Base-by-base conservation (phyloP, 495 filamentous ascomycete genomes). In the Aspergillus kassunensis region DNA sequence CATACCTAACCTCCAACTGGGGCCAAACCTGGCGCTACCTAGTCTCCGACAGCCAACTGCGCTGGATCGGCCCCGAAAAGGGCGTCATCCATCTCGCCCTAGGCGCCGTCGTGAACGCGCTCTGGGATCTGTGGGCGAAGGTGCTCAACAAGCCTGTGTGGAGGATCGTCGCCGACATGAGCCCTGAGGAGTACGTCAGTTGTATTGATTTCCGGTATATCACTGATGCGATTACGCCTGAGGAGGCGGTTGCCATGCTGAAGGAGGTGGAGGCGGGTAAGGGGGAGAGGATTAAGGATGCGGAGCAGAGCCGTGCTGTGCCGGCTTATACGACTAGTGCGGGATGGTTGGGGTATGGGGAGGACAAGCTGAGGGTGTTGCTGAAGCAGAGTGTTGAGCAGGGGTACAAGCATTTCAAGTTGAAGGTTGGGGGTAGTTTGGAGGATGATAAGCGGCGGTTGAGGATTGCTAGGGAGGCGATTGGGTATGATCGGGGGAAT, bases 91-190 rank as follows among this genome's bases (percentile, higher is more conserved):
- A 97, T 68, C 83, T 97, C 0, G 91, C 91, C 2, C 84, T 95
- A 0, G 90, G 88, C 23, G 89, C 91, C 29, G 86, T 96, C 19
- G 86, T 97, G 48, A 97, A 97, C 65, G 91, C 90, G 0, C 71
- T 95, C 54, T 97, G 91, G 91, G 91, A 97, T 71, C 82, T 97
- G 13, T 95, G 91, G 91, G 89, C 89, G 34, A 96, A 96, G 68
- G 77, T 78, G 10, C 80, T 91, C 13, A 74, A 79, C 30, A 96
- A 95, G 70, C 91, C 91, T 10, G 87, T 97, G 3, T 97, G 91
- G 91, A 78, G 84, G 20, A 85, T 96, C 54, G 85, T 96, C 7
- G 86, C 86, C 0, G 90, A 95, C 41, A 95, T 96, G 87, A 84
- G 77, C 3, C 89, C 90, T 4, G 86, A 93, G 68, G 83, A 96